Percentiles rank a stretch among this genome's conserved stretches.
These are phyloP conservation scores for Scheffersomyces insectosa DNA, from an alignment of 1,139 yeast genomes.

Conservation along the genomic window DNA sequence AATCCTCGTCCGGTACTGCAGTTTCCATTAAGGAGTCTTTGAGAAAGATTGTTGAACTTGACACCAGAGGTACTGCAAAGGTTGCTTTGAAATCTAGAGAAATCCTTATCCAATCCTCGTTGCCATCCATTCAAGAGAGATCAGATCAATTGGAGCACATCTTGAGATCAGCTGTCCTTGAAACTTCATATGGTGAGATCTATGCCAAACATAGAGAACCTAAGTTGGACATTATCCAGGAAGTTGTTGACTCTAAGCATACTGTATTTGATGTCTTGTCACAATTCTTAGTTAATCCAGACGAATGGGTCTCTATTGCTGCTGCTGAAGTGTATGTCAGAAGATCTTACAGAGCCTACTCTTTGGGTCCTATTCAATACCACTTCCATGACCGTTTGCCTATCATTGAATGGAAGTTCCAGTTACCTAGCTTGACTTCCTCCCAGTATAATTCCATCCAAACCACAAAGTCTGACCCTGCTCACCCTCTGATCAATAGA, in stretches of 20 bases:
- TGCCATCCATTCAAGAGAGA: slow-evolving; percentile 95
- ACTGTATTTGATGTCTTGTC: slow-evolving; percentile 94
- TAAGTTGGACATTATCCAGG: slow-evolving; percentile 74
- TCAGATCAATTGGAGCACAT: slow-evolving; percentile 97
- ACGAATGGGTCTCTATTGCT: slow-evolving; percentile 89
- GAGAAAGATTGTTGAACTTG: slow-evolving; percentile 81
- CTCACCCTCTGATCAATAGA: slow-evolving; percentile 58
- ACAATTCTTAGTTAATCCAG: slow-evolving; percentile 81
- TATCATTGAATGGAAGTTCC: slow-evolving; percentile 86
- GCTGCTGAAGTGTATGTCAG: slow-evolving; percentile 96
- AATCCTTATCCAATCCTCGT: slow-evolving; percentile 90
- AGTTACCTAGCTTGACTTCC: slow-evolving; percentile 68
- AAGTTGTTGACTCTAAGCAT: slow-evolving; percentile 93
- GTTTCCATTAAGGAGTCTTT: slow-evolving; percentile 68
- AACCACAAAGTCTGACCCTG: slow-evolving; percentile 36
- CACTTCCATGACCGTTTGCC: slow-evolving; percentile 63
- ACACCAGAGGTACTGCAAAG: slow-evolving; percentile 86
- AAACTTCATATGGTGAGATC: slow-evolving; percentile 84
- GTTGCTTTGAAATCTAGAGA: slow-evolving; percentile 97
- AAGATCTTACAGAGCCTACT: slow-evolving; percentile 96
- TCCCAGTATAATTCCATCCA: slow-evolving; percentile 72
- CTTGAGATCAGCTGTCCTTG: slow-evolving; percentile 86
- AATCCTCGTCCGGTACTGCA: slow-evolving; percentile 68
- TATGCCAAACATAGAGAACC: slow-evolving; percentile 79
- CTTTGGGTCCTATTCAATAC: slow-evolving; percentile 74